A percentile compares a stretch with the other conserved stretches of the same genome.
These are phyloP conservation scores for Pulchroboletus neoregius DNA, from an alignment of 1,284 basidiomycete species.

Conservation along the genomic window DNA sequence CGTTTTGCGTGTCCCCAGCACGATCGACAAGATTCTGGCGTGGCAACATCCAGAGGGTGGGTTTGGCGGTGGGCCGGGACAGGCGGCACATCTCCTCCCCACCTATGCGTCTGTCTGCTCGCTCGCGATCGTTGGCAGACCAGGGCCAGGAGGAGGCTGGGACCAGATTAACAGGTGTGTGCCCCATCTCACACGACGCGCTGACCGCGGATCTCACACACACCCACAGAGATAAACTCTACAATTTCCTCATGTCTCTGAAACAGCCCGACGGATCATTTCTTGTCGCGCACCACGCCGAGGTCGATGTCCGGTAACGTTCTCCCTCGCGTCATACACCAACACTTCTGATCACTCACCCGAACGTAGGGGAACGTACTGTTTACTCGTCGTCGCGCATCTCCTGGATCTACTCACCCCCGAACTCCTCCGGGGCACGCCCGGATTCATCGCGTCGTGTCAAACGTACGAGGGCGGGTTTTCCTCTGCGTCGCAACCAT, in stretches of 20 bases:
- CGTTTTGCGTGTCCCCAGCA: conserved; percentile 38
- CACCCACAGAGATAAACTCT: conserved; percentile 59
- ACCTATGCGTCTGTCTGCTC: conserved; percentile 89
- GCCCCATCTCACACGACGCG: neutral
- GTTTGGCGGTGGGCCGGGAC: conserved; percentile 89
- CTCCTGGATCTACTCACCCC: conserved; percentile 84
- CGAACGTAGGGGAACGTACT: conserved; percentile 63
- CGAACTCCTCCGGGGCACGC: conserved; percentile 69
- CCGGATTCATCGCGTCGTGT: conserved; percentile 71
- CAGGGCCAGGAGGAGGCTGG: conserved; percentile 77
- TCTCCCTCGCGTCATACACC: neutral
- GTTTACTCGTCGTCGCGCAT: conserved; percentile 66
- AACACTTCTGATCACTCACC: too few species aligned
- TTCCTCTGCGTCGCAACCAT: conserved; percentile 77
- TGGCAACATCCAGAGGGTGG: conserved; percentile 84
- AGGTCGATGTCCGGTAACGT: conserved; percentile 86
- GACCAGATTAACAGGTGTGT: conserved; percentile 69
- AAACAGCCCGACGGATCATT: conserved; percentile 96
- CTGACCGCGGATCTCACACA: neutral
- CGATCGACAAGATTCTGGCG: conserved; percentile 72
- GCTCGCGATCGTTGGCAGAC: conserved; percentile 77
- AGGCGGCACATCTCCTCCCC: conserved; percentile 83
- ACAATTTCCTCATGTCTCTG: conserved; percentile 87
- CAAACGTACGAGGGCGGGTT: conserved; percentile 99
- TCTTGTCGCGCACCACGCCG: conserved; percentile 81